Conservation (phyloP, 2,329 filamentous ascomycete genomes). For the Exophiala bonariae region DNA sequence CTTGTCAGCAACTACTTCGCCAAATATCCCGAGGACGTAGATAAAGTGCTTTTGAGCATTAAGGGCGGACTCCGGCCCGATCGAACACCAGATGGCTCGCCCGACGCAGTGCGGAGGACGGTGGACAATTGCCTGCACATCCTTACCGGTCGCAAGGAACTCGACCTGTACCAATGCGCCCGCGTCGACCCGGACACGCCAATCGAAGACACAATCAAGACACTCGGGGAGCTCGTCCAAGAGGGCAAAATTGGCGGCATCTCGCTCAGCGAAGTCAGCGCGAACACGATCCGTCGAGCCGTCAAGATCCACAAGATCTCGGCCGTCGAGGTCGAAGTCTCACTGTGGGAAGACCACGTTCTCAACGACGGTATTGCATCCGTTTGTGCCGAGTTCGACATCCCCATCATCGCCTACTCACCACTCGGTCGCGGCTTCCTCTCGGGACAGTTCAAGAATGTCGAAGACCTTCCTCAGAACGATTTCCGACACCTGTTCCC, state of each 20-base stretch:
- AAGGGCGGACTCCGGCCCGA: slow-evolving; percentile 54
- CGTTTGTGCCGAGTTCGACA: slow-evolving; percentile 34
- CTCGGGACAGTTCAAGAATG: slow-evolving; percentile 37
- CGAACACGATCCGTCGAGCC: slow-evolving; percentile 54
- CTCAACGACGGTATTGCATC: slow-evolving; percentile 47
- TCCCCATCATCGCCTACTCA: slow-evolving; percentile 44
- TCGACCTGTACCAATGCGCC: slow-evolving; percentile 62
- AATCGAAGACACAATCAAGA: slow-evolving; percentile 47
- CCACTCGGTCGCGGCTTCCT: slow-evolving; percentile 48
- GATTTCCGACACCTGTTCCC: slow-evolving; percentile 36
- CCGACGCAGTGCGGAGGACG: slow-evolving; percentile 55
- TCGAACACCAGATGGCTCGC: slow-evolving; percentile 46
- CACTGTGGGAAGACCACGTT: slow-evolving; percentile 56
- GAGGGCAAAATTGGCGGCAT: slow-evolving; percentile 57
- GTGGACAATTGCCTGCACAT: slow-evolving; percentile 57
- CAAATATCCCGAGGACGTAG: slow-evolving; percentile 63
- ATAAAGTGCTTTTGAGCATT: slow-evolving; percentile 60
- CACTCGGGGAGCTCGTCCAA: slow-evolving; percentile 34
- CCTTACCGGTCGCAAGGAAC: slow-evolving; percentile 45
- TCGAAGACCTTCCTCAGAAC: slow-evolving; percentile 45
- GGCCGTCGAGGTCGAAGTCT: slow-evolving; percentile 54
- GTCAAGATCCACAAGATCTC: slow-evolving; percentile 50
- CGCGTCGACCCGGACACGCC: slow-evolving; percentile 55
- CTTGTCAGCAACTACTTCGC: slow-evolving; percentile 63
- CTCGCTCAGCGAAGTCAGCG: slow-evolving; percentile 52